Conservation (phyloP, 2,329 filamentous ascomycete genomes). For the Didymella pinodella region DNA sequence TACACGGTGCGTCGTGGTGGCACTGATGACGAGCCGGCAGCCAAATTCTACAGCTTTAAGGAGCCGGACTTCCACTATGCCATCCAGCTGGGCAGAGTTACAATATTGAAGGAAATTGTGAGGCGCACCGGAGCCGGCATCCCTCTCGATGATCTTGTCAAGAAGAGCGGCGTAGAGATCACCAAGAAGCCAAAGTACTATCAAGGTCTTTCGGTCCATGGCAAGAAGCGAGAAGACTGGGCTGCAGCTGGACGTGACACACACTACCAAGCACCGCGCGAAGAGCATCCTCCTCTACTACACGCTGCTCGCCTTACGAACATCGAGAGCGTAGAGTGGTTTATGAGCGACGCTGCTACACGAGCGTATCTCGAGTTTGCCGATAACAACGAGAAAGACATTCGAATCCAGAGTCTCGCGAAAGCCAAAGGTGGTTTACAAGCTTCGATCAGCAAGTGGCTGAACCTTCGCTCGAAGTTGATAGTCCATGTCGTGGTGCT, state of each 20-base stretch:
- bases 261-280: conserved; percentile 9
- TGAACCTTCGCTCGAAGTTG: conserved; percentile 56
- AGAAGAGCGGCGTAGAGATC: conserved; percentile 69
- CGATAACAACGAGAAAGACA: conserved; percentile 66
- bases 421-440: conserved; percentile 70
- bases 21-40: conserved; percentile 23
- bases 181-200: conserved; percentile 75
- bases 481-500: conserved; percentile 67
- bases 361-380: conserved; percentile 74
- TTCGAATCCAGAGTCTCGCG: conserved; percentile 67
- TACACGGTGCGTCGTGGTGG: conserved; percentile 16
- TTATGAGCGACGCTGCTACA: conserved; percentile 73
- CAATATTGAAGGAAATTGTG: conserved; percentile 71
- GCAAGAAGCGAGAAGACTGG: conserved; percentile 79
- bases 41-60: conserved; percentile 26
- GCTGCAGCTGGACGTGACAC: conserved; percentile 45
- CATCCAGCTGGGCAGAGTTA: conserved; percentile 58
- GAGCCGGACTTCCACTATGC: conserved; percentile 43
- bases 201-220: conserved; percentile 71
- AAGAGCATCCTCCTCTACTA: conserved; percentile 64
- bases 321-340: conserved; percentile 77
- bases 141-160: conserved; percentile 71
- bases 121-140: conserved; percentile 72
- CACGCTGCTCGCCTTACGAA: conserved; percentile 65
- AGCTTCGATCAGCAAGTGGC: conserved; percentile 67